Evolutionary conservation across 495 filamentous ascomycete species (phyloP), one percentile per base, ranked within the genome.

Genomic region (Aspergillus indologenus): DNA sequence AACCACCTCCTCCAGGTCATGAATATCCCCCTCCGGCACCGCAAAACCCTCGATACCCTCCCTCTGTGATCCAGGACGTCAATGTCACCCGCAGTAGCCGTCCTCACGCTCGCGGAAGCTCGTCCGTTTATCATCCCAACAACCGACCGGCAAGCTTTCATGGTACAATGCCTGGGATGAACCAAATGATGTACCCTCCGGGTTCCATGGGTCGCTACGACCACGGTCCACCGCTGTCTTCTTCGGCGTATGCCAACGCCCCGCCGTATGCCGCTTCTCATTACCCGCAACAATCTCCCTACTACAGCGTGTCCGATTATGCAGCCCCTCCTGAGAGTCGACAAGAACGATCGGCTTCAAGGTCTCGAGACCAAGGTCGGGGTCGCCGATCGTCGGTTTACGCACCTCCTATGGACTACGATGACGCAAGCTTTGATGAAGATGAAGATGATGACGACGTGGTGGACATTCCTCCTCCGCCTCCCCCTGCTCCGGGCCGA

Each of bases 81-180:
- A 58, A 68, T 44, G 67, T 68, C 57, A 65, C 67, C 40, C 61
- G 61, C 57, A 66, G 64, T 45, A 65, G 57, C 53, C 73, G 66
- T 34, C 64, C 70, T 11, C 56, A 22, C 47, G 47, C 47, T 26
- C 47, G 47, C 9, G 22, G 22, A 12, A 50, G 9, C 17, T 22
- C 21, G 9, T 26, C 47, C 11, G 2, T 50, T 7, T 73, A 75
- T 54, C 66, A 76, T 55, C 24, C 70, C 49, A 67, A 62, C 56
- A 66, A 65, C 47, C 69, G 78, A 54, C 76, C 78, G 18, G 60
- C 76, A 58, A 81, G 79, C 55, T 75, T 71, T 56, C 78, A 82
- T 62, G 77, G 68, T 17, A 69, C 71, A 51, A 64, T 71, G 56
- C 67, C 69, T 42, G 59, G 63, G 50, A 67, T 72, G 68, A 47